Base-by-base conservation (phyloP, 192 early-diverging fungal genomes). In the Podila minutissima region DNA sequence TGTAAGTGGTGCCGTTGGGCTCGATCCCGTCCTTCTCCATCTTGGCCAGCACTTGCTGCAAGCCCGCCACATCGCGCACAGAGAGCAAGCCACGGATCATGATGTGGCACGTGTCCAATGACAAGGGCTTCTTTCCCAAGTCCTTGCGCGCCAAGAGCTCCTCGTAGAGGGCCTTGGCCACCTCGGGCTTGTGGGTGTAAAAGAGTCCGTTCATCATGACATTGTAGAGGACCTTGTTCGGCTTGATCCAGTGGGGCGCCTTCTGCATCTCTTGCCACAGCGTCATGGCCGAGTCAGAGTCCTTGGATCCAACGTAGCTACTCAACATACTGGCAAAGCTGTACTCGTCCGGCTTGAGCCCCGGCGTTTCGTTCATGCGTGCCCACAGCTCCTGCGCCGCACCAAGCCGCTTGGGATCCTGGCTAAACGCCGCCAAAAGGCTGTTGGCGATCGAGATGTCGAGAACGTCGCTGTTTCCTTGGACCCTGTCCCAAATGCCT, bases 61-160 rank as follows among this genome's bases (percentile, higher is more conserved):
- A 13, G 6, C 55, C 67, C 8, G 59, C 49, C 3, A 17, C 22
- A 68, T 81, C 77, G 19, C 46, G 60, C 13, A 73, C 62, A 0
- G 77, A 81, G 35, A 73, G 71, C 26, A 81, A 33, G 5, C 77
- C 77, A 19, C 64, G 51, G n/a, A 73, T 68, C 77, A 81, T 73
- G 26, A 81, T 73, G 10, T 73, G 26, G 28, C 60, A 73, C 10
- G 77, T 73, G 20, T 81, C 71, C 46, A 72, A 22, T 19, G 66
- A 10, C 5, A 63, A 5, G 32, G 28, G 17, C 26, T 0, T 35
- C 24, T 38, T 49, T 22, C 32, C 38, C 29, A 62, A 4, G 22
- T 66, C 59, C 60, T 64, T 69, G 4, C 24, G 17, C 2, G 41
- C 26, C 1, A 31, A 2, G 60, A 81, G 64, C 32, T 69, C 49